Evolutionary conservation across 176 grass and related monocot species (phyloP), one percentile per base, ranked within the genome.

Genomic region (Zea luxurians): DNA sequence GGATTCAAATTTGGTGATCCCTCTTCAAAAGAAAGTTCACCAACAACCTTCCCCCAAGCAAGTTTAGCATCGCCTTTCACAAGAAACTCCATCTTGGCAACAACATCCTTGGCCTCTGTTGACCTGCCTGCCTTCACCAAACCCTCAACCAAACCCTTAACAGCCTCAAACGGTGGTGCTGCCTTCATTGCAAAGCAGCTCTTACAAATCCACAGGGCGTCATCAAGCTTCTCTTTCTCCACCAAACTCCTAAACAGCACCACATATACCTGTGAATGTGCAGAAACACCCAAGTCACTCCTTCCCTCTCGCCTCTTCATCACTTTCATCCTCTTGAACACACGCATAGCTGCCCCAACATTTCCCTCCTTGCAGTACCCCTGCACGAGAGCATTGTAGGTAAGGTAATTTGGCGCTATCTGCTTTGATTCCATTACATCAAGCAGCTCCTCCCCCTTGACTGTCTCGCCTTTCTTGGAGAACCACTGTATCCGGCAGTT

Each of bases 281-380:
- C 91, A 2, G 85, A 76, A 35, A 98, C 87, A 20, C 87, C 80
- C 77, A 84, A 60, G 77, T 80, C 86, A 46, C 87, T 89, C 15
- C 83, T 95, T 3, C 92, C 88, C 62, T 92, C 91, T 5, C 73
- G 71, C 71, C 89, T 89, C 71, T 99, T 95, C 81, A 86, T 80
- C 54, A 83, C 80, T 72, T 90, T 99, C 89, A 99, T 92, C 79
- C 75, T 94, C 85, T 92, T 94, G 76, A 92, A 95, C 75, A 90
- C 82, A 8, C 76, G 64, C 54, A 91, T 44, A 0, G 88, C 92
- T 8, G 85, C 60, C 44, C 77, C 71, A 0, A 71, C 78, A 37
- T 91, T 83, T 4, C 81, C 88, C 84, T 95, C 90, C 64, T 87
- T 88, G 75, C 86, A 92, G 83, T 88, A 99, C 1, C 96, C 96